These are phyloP conservation scores for Ascoidea rubescens DNA, from an alignment of 805 yeast genomes.

Conservation along the genomic window DNA sequence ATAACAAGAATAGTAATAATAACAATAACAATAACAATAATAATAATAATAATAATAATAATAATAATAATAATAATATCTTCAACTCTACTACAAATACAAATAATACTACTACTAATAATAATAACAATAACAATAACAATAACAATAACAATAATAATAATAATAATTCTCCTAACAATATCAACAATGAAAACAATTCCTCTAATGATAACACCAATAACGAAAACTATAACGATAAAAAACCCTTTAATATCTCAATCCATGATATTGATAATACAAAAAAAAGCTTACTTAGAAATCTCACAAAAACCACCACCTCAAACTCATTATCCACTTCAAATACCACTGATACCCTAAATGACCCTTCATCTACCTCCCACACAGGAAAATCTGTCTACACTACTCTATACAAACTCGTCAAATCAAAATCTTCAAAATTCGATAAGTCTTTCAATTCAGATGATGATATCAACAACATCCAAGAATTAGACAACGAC, in stretches of 20 bases:
- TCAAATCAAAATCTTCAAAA: slow-evolving; percentile 19
- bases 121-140: slow-evolving; percentile 4
- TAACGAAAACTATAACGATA: too few relatives aligned
- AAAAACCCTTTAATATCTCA: too few relatives aligned
- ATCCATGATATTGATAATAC: too few relatives aligned
- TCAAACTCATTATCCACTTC: slow-evolving; percentile 2
- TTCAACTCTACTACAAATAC: too few relatives aligned
- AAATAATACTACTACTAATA: slow-evolving; percentile 2
- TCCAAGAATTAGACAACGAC: slow-evolving; percentile 4
- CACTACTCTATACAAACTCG: slow-evolving; percentile 44
- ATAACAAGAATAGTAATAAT: too few relatives aligned
- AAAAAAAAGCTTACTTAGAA: too few relatives aligned
- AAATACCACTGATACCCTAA: too few relatives aligned
- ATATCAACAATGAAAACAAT: background rate
- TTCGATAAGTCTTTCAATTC: slow-evolving; percentile 1
- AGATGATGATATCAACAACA: slow-evolving; percentile 5
- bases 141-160: too few relatives aligned
- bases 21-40: slow-evolving; percentile 1
- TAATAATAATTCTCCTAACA: background rate
- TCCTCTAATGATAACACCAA: background rate
- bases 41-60: slow-evolving; percentile 10
- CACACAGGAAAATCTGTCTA: slow-evolving; percentile 35
- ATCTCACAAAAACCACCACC: background rate
- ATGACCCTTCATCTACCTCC: slow-evolving; percentile 12
- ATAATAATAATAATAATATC: slow-evolving; percentile 12